Percentiles rank a stretch among this genome's conserved stretches.
phyloP scores from a whole-genome alignment of 164 flowering plant genomes.

The Buxus sempervirens region DNA sequence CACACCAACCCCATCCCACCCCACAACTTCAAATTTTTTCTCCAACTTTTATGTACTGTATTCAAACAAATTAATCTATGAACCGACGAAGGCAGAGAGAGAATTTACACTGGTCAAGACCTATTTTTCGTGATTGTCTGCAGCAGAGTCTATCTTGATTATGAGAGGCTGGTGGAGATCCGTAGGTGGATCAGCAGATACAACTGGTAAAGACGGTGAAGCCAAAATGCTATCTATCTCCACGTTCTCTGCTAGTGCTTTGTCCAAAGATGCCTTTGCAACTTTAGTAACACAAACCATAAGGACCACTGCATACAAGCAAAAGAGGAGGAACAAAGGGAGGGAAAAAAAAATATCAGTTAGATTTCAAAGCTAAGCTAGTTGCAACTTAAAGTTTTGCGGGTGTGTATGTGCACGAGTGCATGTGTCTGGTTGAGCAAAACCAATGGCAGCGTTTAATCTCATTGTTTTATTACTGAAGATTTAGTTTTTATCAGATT shows the following conservation, averaged over 20 bases:
- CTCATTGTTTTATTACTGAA: too few relatives aligned
- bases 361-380: neutral
- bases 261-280: slow-evolving; percentile 78
- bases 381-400: neutral
- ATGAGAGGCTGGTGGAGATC: slow-evolving; percentile 77
- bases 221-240: slow-evolving; percentile 39
- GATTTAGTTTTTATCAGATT: too few relatives aligned
- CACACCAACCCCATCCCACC: too few relatives aligned
- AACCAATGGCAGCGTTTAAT: too few relatives aligned
- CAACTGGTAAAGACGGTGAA: slow-evolving; percentile 44
- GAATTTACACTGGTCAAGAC: slow-evolving; percentile 35
- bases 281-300: slow-evolving; percentile 67
- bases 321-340: neutral
- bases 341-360: neutral
- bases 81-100: slow-evolving; percentile 10
- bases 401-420: too few relatives aligned
- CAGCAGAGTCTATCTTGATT: slow-evolving; percentile 53
- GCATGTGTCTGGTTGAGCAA: too few relatives aligned
- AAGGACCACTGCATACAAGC: slow-evolving; percentile 46
- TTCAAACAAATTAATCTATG: neutral
- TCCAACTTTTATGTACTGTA: too few relatives aligned
- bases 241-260: slow-evolving; percentile 77
- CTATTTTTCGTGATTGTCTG: slow-evolving; percentile 47
- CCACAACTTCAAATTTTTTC: neutral
- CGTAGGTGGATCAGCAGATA: slow-evolving; percentile 27